These are phyloP conservation scores for Trametes hirsuta DNA, from an alignment of 1,284 basidiomycete genomes.

Conservation along the genomic window DNA sequence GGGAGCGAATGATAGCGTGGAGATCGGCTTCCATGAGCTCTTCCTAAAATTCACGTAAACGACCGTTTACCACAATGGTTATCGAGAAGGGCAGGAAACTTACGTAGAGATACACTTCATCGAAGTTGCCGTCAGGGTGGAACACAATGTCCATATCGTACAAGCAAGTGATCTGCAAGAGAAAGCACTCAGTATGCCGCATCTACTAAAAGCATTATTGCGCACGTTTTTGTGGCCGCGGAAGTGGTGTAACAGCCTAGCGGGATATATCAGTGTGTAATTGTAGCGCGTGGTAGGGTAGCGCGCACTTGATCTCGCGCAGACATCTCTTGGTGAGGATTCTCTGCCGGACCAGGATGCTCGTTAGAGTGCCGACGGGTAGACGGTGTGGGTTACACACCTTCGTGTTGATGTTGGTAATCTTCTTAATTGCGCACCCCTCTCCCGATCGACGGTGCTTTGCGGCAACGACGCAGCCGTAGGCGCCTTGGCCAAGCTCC, in stretches of 20 bases:
- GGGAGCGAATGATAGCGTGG: conserved; percentile 98
- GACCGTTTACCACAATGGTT: background rate
- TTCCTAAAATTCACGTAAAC: conserved; percentile 55
- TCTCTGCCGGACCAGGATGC: conserved; percentile 50
- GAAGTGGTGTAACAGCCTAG: conserved; percentile 90
- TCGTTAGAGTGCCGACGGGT: background rate
- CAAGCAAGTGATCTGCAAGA: conserved; percentile 78
- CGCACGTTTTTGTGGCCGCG: conserved; percentile 94
- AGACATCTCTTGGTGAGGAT: conserved; percentile 95
- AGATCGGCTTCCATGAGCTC: conserved; percentile 99
- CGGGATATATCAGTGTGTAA: conserved; percentile 9
- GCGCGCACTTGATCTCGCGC: conserved; percentile 83
- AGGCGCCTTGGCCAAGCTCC: conserved; percentile 93
- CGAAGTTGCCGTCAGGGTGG: conserved; percentile 86
- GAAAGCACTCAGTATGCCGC: background rate
- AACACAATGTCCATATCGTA: conserved; percentile 98
- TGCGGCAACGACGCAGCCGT: conserved; percentile 90
- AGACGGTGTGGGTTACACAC: conserved; percentile 40
- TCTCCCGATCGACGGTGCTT: conserved; percentile 85
- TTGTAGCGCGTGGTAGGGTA: conserved; percentile 4
- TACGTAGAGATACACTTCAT: conserved; percentile 94
- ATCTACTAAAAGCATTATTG: background rate
- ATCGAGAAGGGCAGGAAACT: conserved; percentile 26
- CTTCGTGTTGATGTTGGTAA: conserved; percentile 97
- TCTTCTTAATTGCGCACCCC: conserved; percentile 95